Base-by-base conservation (phyloP, 306 rosid species). In the Rosa chinensis region DNA sequence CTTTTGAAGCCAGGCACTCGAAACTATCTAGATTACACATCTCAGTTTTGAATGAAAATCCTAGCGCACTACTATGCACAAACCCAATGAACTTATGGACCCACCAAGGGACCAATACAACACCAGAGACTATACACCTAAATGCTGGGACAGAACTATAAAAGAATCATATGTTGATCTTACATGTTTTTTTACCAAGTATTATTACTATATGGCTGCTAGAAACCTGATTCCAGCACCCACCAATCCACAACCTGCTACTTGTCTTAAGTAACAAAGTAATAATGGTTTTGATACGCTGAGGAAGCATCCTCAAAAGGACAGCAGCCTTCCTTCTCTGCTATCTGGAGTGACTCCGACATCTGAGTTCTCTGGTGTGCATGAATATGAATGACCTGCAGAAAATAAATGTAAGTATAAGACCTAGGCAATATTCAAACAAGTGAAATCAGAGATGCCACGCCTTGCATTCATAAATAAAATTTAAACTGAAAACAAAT, bases 91-190 rank as follows among this genome's bases (percentile, higher is more conserved):
- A 84, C 83, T 78, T 79, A 77, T 82, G 88, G 93, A 81, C 86
- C 86, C 75, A 82, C 72, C 72, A 20, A 67, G 72, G 72, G 48
- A 87, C 89, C 84, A 79, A 86, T 43, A 50, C 87, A 85, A 81
- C 90, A 82, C 90, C 88, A 88, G 86, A 87, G 89, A 81, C 89
- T 86, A 90, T 89, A 88, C 86, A 79, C 91, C 89, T 90, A 89
- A 82, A 85, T 89, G 91, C 88, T 84, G 90, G 88, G 91, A 82
- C 89, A 77, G 59, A 69, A 79, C 96, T 78, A 84, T 28, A 58
- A 82, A 90, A 88, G 97, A 94, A 94, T 90, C 98, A 90, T 89
- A 91, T 83, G 89, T 92, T 92, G 97, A 94, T 92, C 97, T 80
- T 86, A 66, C 68, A 40, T 77, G 79, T 74, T 67, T 82, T 32